Evolutionary conservation across 1,139 yeast genomes (phyloP), one percentile per base, ranked within the genome.

Genomic region (Candida sanyaensis): DNA sequence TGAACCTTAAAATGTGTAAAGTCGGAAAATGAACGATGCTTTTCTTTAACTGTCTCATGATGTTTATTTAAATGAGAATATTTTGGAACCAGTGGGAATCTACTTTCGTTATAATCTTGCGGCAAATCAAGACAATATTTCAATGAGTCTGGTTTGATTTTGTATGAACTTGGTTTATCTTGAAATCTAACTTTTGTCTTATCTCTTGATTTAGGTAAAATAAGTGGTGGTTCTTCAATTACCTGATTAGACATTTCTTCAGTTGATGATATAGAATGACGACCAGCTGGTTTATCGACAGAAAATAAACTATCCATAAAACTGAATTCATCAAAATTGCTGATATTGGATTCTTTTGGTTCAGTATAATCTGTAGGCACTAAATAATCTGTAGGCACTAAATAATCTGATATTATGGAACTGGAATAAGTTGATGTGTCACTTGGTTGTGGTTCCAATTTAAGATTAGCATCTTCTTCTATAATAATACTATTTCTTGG

Each of bases 51-150:
- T 21, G 6, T 26, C 1, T 29, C 6, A 28, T 11, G 12, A 4
- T 3, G 21, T 9, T 40, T 21, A 21, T 11, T 5, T 4, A 12
- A 1, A 21, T 30, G 36, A 23, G 42, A 21, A 40, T 30, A 5
- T 21, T 40, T 40, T 6, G 42, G 42, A 23, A 40, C 42, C 42
- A 40, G 37, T 8, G 55, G 55, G 49, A 64, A 73, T 44, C 71
- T 59, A n/a, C 73, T 62, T 37, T 54, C 59, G n/a, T 53, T 55
- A 51, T 73, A 74, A 38, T 69, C 66, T n/a, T 56, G 61, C 3
- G 65, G 64, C 7, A 58, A 41, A 52, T 73, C 78, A 17, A 73
- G 61, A 51, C 73, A 64, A 47, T 53, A 66, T 46, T 69, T 65
- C 46, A 62, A 65, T 0, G 75, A 74, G 12, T 68, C 54, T 47